Base-by-base conservation (phyloP, 257 asterid species). In the Fraxinus quadrangulata region DNA sequence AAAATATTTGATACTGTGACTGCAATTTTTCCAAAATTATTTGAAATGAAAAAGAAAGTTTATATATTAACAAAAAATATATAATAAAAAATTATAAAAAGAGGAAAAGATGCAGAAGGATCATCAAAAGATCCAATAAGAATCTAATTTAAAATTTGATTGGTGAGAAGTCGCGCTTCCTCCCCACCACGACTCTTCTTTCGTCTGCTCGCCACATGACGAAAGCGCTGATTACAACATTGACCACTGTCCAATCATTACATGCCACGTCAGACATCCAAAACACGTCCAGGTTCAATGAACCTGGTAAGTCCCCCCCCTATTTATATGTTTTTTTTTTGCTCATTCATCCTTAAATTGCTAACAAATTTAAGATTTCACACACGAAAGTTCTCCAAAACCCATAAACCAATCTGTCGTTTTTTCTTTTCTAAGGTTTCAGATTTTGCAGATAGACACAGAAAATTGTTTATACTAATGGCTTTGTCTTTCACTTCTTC, bases 241-340 rank as follows among this genome's bases (percentile, higher is more conserved):
- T 30, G 66, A 51, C 73, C 17, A 0, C 5, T 3, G 28, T 0
- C 88, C 88, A 84, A 78, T 81, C 56, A 73, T 0, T 0, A 14
- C 0, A 0, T 6, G 85, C 86, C 90, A 86, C 83, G 80, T 86
- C 77, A 70, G 66, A 42, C 13, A 49, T 84, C 86, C 0, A 59
- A 83, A 92, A 74, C 72, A 79, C 89, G 94, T 90, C 96, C 87
- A 92, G 83, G 83, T 90, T 89, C 97, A 88, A 86, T 89, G 97
- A 81, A 92, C 83, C 92, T 86, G 70, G 37, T 5, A 7, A 45
- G 49, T 73, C 79, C 42, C 76, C 84, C 31, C 69, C 70, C 42
- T 19, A 37, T 75, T 68, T 75, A 70, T 85, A 79, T 69, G 74
- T 75, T 71, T 70, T 13, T 3, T 65, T 47, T 59, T 70, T 54